Base-by-base conservation (phyloP, 345 rosid species). In the Rubroshorea leprosula region DNA sequence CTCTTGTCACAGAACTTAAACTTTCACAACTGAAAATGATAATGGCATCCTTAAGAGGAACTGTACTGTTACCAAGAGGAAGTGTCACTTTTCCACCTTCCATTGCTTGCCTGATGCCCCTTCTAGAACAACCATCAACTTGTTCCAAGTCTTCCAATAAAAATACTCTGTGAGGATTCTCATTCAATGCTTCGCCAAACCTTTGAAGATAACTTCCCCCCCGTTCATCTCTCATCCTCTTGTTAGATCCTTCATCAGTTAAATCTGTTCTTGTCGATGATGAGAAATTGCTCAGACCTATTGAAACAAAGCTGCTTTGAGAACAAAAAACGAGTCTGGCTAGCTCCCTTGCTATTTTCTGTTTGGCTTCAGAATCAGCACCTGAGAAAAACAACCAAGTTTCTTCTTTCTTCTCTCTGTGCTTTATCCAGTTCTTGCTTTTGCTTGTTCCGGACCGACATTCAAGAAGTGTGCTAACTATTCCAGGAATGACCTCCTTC, bases 161-260 rank as follows among this genome's bases (percentile, higher is more conserved):
- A 62, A 83, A 78, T 26, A 85, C 89, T 13, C 85, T 70, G 48
- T 72, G 85, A 20, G 89, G 93, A 53, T 83, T 85, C 76, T 83
- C 84, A 48, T 85, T 85, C 80, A 80, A 68, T 5, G 89, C 84
- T 27, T 77, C 72, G 0, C 74, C 78, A 10, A 85, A 59, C 51
- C 80, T 77, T 54, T 83, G 78, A 5, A 71, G 23, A 51, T 76
- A 74, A 6, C 51, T 27, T 23, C 62, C n/a, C n/a, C n/a, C 78
- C 5, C 43, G 11, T 16, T 82, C 80, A 7, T 69, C 78, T 63
- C 84, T 76, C 45, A 68, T 27, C 60, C 86, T 80, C 76, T 85
- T 85, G 11, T 55, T 66, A 27, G 50, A 50, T 11, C 65, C 73
- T 26, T 70, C 74, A 4, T 70, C 74, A 5, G 56, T 66, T 20